phyloP scores from a whole-genome alignment of 805 yeast genomes.

The Saturnispora dispora region DNA sequence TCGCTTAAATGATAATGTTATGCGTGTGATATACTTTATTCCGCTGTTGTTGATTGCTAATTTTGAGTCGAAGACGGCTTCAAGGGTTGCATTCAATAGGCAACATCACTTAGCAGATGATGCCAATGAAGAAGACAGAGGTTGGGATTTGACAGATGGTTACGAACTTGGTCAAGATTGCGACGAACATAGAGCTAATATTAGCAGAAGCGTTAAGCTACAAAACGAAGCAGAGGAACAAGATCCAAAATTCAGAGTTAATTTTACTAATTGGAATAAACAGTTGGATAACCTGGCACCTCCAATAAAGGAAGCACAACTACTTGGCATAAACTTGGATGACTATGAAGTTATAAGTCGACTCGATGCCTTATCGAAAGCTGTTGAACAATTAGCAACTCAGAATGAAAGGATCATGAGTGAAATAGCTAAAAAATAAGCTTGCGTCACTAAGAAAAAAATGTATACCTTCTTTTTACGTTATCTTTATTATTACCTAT shows the following conservation, averaged over 20 bases:
- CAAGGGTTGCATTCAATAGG: constrained; percentile 64
- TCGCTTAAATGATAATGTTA: constrained; percentile 41
- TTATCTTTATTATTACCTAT: neutral
- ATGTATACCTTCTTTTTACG: neutral
- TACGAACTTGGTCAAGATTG: constrained; percentile 32
- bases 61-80: constrained; percentile 58
- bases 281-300: constrained; percentile 45
- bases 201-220: constrained; percentile 32
- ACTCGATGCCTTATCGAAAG: constrained; percentile 36
- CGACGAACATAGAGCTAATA: constrained; percentile 20
- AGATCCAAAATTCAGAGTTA: constrained; percentile 61
- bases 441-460: neutral
- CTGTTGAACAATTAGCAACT: constrained; percentile 32
- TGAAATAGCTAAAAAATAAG: neutral
- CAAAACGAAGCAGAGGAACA: constrained; percentile 57
- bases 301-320: constrained; percentile 48
- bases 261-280: constrained; percentile 39
- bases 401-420: constrained; percentile 17
- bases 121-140: constrained; percentile 66
- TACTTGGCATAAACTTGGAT: constrained; percentile 56
- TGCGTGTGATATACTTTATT: constrained; percentile 65
- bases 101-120: constrained; percentile 59
- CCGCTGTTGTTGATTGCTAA: constrained; percentile 49
- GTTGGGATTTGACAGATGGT: constrained; percentile 81
- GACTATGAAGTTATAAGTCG: constrained; percentile 44